Conservation (phyloP, 495 filamentous ascomycete species). For the Saxophila tyrrhenica region DNA sequence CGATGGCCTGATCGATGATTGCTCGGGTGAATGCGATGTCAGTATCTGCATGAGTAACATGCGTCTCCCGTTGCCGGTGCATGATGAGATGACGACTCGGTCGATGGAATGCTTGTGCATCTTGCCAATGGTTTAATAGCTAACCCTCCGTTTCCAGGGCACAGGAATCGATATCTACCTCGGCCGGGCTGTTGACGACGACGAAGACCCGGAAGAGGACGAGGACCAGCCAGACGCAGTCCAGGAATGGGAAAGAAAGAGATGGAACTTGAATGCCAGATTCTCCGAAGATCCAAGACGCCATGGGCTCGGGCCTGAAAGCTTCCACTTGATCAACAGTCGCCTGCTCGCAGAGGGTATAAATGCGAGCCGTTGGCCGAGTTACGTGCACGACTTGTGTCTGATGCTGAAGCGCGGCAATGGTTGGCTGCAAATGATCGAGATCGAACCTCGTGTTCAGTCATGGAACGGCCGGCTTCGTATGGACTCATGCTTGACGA, state of each 20-base stretch:
- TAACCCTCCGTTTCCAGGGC: conserved; percentile 1
- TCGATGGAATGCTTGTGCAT: conserved; percentile 1
- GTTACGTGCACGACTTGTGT: conserved; percentile 69
- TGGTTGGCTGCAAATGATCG: conserved; percentile 87
- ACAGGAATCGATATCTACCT: conserved; percentile 19
- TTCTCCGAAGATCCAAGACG: conserved; percentile 14
- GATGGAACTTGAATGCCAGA: conserved; percentile 26
- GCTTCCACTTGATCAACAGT: conserved; percentile 86
- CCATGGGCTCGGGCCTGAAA: conserved; percentile 35
- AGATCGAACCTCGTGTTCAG: conserved; percentile 79
- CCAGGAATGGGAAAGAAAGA: conserved; percentile 15
- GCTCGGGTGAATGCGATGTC: conserved; percentile 38
- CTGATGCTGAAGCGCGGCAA: conserved; percentile 48
- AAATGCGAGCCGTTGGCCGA: conserved; percentile 60
- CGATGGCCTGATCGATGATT: conserved; percentile 61
- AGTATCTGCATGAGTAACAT: background rate
- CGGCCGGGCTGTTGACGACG: background rate
- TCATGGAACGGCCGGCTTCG: conserved; percentile 80
- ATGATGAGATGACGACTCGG: conserved; percentile 1
- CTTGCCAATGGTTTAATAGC: background rate
- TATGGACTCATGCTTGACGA: conserved; percentile 25
- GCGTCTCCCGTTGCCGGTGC: background rate
- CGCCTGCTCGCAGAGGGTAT: conserved; percentile 70
- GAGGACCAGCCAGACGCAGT: conserved; percentile 9
- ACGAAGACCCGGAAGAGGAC: conserved; percentile 8